A percentile compares a stretch with the other conserved stretches of the same genome.
Evolutionary conservation across 805 yeast species (phyloP).

Genomic region (Torulaspora delbrueckii): DNA sequence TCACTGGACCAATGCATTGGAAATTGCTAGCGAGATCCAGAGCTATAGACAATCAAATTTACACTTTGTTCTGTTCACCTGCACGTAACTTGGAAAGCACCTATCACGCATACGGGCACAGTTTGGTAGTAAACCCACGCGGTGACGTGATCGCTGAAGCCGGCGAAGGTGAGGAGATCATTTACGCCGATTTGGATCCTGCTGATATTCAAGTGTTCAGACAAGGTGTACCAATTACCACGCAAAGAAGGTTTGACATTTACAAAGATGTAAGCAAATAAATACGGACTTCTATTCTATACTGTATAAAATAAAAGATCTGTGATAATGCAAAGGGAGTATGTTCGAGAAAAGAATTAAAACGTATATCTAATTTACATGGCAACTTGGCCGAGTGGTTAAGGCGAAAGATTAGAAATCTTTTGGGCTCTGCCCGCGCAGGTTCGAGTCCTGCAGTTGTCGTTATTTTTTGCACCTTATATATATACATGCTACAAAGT

Average conservation of each 20-base stretch:
- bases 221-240: constrained; percentile 59
- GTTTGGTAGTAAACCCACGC: constrained; percentile 57
- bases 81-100: constrained; percentile 63
- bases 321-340: too few relatives aligned
- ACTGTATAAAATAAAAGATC: too few relatives aligned
- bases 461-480: constrained; percentile 35
- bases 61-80: constrained; percentile 79
- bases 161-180: constrained; percentile 70
- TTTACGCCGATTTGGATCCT: constrained; percentile 70
- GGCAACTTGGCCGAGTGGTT: constrained; percentile 58
- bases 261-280: constrained; percentile 32
- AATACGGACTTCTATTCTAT: background rate
- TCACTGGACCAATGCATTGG: constrained; percentile 84
- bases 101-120: constrained; percentile 66
- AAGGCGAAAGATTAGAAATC: constrained; percentile 57
- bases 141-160: constrained; percentile 65
- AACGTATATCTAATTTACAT: background rate
- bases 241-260: constrained; percentile 69
- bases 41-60: constrained; percentile 70
- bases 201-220: constrained; percentile 53
- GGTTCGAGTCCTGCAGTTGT: constrained; percentile 67
- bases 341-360: too few relatives aligned
- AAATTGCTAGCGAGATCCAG: constrained; percentile 66
- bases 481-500: background rate
- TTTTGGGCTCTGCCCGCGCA: constrained; percentile 52